Base-by-base conservation (phyloP, 2,329 filamentous ascomycete species). In the Podosphaera xanthii region DNA sequence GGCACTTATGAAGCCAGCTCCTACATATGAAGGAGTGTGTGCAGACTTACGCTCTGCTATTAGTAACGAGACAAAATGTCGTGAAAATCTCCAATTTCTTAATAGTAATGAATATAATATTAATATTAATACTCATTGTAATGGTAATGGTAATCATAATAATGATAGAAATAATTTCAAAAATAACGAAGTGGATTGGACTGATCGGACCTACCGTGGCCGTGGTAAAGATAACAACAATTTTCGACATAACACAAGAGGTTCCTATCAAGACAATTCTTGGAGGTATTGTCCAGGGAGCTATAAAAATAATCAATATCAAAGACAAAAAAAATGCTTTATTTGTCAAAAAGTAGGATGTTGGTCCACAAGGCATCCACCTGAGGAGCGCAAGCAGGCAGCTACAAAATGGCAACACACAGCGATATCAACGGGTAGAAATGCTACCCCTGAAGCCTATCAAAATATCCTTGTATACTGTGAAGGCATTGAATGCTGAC, bases 261-360 rank as follows among this genome's bases (percentile, higher is more conserved):
- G 33, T 36, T 36, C 50, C 5, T 34, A 35, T 36, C 7, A 36
- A 36, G 34, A 34, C 12, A 54, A 54, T 34, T 36, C 50, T 35
- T 8, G 30, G 31, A 34, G 50, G 34, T 10, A 34, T 34, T 1
- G 34, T 34, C 33, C 33, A 54, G 33, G 33, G 12, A 54, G 34
- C 12, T 54, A 34, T 54, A 31, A 35, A 31, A 34, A 36, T 34
- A 54, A 34, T 54, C 30, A 54, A n/a, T 5, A n/a, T 54, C 50
- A 54, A 50, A 50, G 48, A 33, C 5, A 50, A 52, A 57, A 57
- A 14, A 57, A 57, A 12, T 57, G 54, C n/a, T 57, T 57, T 57
- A 38, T 57, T 44, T 57, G 55, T 42, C 38, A 46, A 10, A 57
- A 46, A 48, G 14, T 30, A n/a, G 42, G 42, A 22, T 58, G 40